phyloP scores from a whole-genome alignment of 192 early-diverging fungal species.

The Backusella morwellensis region DNA sequence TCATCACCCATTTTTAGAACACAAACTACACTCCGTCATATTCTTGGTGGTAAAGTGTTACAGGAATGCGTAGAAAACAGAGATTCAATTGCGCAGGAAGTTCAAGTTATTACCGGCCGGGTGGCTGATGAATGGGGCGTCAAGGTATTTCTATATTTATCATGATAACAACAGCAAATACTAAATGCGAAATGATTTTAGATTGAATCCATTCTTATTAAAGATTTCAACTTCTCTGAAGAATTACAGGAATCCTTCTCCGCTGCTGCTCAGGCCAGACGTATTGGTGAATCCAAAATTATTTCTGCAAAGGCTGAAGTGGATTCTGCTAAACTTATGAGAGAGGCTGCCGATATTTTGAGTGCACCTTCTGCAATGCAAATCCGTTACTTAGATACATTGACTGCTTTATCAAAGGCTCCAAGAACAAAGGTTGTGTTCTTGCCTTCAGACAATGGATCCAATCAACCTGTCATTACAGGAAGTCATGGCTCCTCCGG shows the following conservation, averaged over 20 bases:
- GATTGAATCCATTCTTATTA: slow-evolving; percentile 58
- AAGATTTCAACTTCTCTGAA: slow-evolving; percentile 56
- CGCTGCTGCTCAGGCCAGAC: slow-evolving; percentile 84
- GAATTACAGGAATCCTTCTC: slow-evolving; percentile 83
- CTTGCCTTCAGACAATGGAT: slow-evolving; percentile 42
- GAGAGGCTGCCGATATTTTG: slow-evolving; percentile 88
- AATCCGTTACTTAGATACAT: slow-evolving; percentile 88
- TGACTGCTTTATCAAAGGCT: slow-evolving; percentile 72
- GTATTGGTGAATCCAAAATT: slow-evolving; percentile 90
- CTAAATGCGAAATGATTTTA: background rate
- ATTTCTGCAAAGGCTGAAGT: slow-evolving; percentile 52
- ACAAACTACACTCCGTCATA: slow-evolving; percentile 85
- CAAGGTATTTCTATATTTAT: slow-evolving; percentile 42
- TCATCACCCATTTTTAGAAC: slow-evolving; percentile 42
- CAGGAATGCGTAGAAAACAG: slow-evolving; percentile 92
- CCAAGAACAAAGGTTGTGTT: slow-evolving; percentile 75
- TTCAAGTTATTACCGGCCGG: slow-evolving; percentile 77
- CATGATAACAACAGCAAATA: background rate
- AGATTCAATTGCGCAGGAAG: slow-evolving; percentile 81
- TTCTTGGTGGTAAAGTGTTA: slow-evolving; percentile 76
- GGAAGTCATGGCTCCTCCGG: background rate
- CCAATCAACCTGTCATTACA: background rate
- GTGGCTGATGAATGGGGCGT: slow-evolving; percentile 83
- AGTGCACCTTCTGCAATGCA: slow-evolving; percentile 69
- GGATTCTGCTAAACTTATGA: slow-evolving; percentile 80